Base-by-base conservation (phyloP, 495 filamentous ascomycete species). In the Hypoxylon subgilvum region DNA sequence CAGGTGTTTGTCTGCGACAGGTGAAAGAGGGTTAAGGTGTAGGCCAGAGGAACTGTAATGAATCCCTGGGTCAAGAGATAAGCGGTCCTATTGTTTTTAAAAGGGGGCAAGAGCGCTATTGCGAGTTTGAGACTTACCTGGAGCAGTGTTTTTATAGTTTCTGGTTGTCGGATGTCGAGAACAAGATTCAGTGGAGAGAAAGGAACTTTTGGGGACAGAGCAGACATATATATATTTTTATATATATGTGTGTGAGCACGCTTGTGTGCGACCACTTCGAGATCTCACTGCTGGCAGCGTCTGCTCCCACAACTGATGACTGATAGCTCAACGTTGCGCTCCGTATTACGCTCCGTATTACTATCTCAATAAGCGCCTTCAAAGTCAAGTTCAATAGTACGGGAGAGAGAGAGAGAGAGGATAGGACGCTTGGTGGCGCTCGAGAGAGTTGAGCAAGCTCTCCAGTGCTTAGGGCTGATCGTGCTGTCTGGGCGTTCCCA, bases 1-100 rank as follows among this genome's bases (percentile, higher is more conserved):
- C 30, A 44, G n/a, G n/a, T n/a, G n/a, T n/a, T n/a, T n/a, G n/a
- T n/a, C n/a, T n/a, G n/a, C n/a, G n/a, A n/a, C n/a, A n/a, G 8
- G 14, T 45, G 12, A 16, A 27, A 25, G 42, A 63, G 46, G 43
- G 45, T 60, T 65, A 65, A 65, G 55, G 61, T 65, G 61, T 38
- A 54, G 27, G 28, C 0, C 47, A 22, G 42, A 36, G 23, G 36
- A 38, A 40, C 31, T 35, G 7, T 34, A 49, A 36, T 41, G 42
- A 23, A 18, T 42, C 31, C 6, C 44, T 48, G 43, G 49, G 51
- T 41, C 50, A 16, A 39, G 56, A 50, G 44, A 44, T 8, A 55
- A 51, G 21, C 41, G n/a, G n/a, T n/a, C n/a, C n/a, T n/a, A n/a
- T n/a, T n/a, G n/a, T n/a, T n/a, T n/a, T n/a, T 9, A 27, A 44